phyloP scores from a whole-genome alignment of 495 filamentous ascomycete species.

The Aspergillus sclerotioniger region DNA sequence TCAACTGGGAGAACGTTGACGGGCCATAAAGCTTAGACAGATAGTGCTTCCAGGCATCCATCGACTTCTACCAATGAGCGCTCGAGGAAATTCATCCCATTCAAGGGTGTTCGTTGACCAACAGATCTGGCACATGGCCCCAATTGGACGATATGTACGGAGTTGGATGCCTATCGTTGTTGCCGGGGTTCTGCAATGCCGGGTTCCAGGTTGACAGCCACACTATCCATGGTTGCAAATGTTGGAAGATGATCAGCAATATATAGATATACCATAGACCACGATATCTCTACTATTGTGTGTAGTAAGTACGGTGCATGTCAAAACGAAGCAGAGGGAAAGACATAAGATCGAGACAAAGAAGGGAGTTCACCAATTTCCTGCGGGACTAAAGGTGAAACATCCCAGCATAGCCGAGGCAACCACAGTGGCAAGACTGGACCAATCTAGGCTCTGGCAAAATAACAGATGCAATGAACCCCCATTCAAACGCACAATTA shows the following conservation, averaged over 20 bases:
- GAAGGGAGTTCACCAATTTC: background rate
- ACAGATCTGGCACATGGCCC: background rate
- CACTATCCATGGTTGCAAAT: background rate
- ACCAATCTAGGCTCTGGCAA: background rate
- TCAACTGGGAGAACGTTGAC: background rate
- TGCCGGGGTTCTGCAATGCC: background rate
- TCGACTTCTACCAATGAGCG: background rate
- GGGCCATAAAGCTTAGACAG: background rate
- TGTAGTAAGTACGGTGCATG: background rate
- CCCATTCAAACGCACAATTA: background rate
- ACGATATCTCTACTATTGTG: background rate
- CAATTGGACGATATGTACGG: background rate
- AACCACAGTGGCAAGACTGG: background rate
- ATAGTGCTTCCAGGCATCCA: background rate
- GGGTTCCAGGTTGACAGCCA: background rate
- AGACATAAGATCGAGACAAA: background rate
- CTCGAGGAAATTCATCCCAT: background rate
- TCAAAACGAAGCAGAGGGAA: background rate
- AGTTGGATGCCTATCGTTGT: background rate
- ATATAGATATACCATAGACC: no score
- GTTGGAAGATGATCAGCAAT: background rate
- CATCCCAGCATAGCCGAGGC: background rate
- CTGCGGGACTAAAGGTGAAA: background rate
- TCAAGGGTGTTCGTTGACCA: background rate
- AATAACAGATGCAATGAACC: background rate